Evolutionary conservation across 1,284 basidiomycete genomes (phyloP), one percentile per base, ranked within the genome.

Genomic region (Heterobasidion annosum): DNA sequence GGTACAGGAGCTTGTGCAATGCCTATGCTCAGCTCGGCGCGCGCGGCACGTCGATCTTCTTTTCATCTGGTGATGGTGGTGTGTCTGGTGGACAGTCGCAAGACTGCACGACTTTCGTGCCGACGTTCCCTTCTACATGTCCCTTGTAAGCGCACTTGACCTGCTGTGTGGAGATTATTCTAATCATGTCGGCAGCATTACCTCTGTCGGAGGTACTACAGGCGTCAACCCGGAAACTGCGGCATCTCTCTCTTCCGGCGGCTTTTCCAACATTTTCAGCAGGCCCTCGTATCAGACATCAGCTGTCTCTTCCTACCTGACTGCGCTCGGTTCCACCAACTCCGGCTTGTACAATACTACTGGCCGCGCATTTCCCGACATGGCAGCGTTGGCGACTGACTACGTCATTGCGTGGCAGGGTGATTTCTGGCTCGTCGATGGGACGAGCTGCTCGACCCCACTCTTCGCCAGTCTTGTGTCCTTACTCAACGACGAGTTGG

Each of bases 121-220:
- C 86, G 13, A 73, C 68, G 0, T 89, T 89, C 77, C 87, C 86
- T 15, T 83, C 82, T 58, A 78, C 73, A 58, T 75, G 83, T 25
- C 58, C 57, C 13, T 56, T 51, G 52, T 54, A 37, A 80, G 69
- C 66, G 25, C 35, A 35, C 35, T 16, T 44, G 37, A 19, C 43
- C 8, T 46, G 18, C 16, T 7, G 25, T 42, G 4, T 13, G 16
- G 15, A 7, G 10, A 15, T 13, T 13, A 19, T 37, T n/a, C 12
- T 4, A 13, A 37, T 9, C 55, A 46, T 55, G 53, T 83, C 65
- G 83, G 82, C 1, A 87, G 73, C 61, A 75, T 85, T 15, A 85
- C 82, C 4, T 63, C 78, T 6, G 81, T 85, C 9, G 81, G 81
- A 8, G 79, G 75, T 15, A 83, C 80, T 1, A 67, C 67, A n/a